These are phyloP conservation scores for Micractinium conductrix DNA, from an alignment of 139 green algal species.

Conservation along the genomic window DNA sequence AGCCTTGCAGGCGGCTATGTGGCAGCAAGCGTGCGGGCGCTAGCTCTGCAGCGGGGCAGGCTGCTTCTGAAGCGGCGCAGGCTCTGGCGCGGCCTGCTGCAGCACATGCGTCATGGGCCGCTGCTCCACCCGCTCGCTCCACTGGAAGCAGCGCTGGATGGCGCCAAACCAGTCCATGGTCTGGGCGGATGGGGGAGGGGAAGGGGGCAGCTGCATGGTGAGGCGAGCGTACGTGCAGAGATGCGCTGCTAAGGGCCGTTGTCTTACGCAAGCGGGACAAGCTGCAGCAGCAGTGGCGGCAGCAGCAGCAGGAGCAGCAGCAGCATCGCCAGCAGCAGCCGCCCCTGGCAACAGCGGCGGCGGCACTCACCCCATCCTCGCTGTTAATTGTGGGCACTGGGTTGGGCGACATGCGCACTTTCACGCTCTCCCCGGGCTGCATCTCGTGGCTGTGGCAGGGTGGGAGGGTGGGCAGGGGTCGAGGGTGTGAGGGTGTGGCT, in stretches of 20 bases:
- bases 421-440: constrained; percentile 76
- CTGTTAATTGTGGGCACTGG: constrained; percentile 97
- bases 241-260: too few relatives aligned
- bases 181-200: neutral
- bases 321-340: too few relatives aligned
- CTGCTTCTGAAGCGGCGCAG: too few relatives aligned
- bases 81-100: too few relatives aligned
- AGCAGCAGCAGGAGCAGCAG: too few relatives aligned
- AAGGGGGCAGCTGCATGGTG: neutral
- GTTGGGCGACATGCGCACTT: constrained; percentile 86
- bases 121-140: constrained; percentile 52
- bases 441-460: neutral
- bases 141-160: constrained; percentile 73
- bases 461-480: neutral
- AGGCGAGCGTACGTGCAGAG: too few relatives aligned
- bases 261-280: neutral
- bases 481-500: too few relatives aligned
- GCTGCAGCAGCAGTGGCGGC: too few relatives aligned
- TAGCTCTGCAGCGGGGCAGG: too few relatives aligned
- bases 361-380: constrained; percentile 66
- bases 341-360: neutral
- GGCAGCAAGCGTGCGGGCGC: too few relatives aligned
- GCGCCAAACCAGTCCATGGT: constrained; percentile 95
- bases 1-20: too few relatives aligned
- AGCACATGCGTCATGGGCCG: neutral